Conservation (phyloP, 1,139 yeast species). For the Geotrichum citri-aurantii region DNA sequence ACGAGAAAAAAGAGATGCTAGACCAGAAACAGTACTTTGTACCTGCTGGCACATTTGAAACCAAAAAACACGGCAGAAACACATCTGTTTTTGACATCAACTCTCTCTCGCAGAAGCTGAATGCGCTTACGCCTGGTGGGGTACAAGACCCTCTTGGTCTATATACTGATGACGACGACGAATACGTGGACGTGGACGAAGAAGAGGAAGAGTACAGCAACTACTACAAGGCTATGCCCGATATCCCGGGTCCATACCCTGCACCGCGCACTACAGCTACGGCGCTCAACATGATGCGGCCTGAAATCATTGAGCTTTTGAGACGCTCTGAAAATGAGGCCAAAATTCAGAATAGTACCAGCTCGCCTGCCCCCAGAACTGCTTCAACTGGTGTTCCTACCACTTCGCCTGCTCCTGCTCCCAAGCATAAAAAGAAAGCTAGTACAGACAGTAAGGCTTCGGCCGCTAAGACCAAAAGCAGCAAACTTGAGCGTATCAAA, state of each 20-base stretch:
- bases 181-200: background rate
- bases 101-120: background rate
- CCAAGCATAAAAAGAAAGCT: conserved; percentile 1
- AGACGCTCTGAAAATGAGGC: background rate
- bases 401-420: background rate
- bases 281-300: background rate
- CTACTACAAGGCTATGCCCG: background rate
- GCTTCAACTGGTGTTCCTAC: background rate
- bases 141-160: conserved; percentile 4
- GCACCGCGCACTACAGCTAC: background rate
- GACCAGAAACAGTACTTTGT: background rate
- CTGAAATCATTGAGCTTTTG: conserved; percentile 3
- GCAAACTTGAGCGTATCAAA: conserved; percentile 3
- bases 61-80: background rate
- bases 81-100: background rate
- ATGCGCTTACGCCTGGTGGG: background rate
- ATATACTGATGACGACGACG: background rate
- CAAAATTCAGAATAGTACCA: background rate
- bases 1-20: background rate
- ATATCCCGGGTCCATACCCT: background rate
- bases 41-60: background rate
- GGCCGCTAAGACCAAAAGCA: background rate
- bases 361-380: background rate
- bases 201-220: background rate
- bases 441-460: background rate